Percentiles rank a stretch among this genome's conserved stretches.
phyloP scores from a whole-genome alignment of 2,329 filamentous ascomycete genomes.

The Diaporthe ampelina region DNA sequence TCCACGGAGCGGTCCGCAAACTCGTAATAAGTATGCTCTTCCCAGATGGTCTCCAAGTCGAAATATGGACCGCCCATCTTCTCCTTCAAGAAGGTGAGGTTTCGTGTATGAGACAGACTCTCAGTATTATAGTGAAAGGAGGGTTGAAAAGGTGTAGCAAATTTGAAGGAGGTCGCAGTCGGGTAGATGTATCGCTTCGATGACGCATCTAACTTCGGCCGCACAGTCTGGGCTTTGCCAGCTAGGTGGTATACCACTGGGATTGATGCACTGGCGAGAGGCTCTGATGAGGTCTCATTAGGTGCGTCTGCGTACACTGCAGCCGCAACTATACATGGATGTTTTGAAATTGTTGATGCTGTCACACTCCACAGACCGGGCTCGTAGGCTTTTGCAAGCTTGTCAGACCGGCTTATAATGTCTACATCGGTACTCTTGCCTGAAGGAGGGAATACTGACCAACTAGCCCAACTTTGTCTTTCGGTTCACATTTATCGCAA shows the following conservation, averaged over 20 bases:
- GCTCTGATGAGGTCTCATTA: neutral
- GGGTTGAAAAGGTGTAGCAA: constrained; percentile 38
- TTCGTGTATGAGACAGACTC: constrained; percentile 74
- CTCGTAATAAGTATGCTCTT: constrained; percentile 81
- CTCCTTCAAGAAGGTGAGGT: constrained; percentile 74
- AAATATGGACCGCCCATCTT: constrained; percentile 75
- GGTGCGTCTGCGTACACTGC: constrained; percentile 39
- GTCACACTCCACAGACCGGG: constrained; percentile 31
- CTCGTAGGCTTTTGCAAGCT: constrained; percentile 36
- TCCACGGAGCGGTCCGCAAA: constrained; percentile 78
- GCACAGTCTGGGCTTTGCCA: constrained; percentile 14
- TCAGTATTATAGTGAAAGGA: constrained; percentile 45
- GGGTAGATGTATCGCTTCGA: constrained; percentile 36
- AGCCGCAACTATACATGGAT: constrained; percentile 34
- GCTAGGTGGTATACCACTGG: constrained; percentile 37
- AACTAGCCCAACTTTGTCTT: constrained; percentile 38
- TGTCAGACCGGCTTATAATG: neutral
- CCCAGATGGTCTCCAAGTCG: constrained; percentile 83
- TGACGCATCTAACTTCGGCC: neutral
- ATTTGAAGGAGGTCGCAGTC: constrained; percentile 25
- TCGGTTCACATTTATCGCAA: constrained; percentile 38
- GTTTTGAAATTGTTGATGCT: constrained; percentile 23
- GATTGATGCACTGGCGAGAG: constrained; percentile 19
- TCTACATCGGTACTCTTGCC: neutral
- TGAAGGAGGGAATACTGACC: constrained; percentile 19